A percentile compares a stretch with the other conserved stretches of the same genome.
phyloP scores from a whole-genome alignment of 176 grass and related monocot species.

The Ensete glaucum region DNA sequence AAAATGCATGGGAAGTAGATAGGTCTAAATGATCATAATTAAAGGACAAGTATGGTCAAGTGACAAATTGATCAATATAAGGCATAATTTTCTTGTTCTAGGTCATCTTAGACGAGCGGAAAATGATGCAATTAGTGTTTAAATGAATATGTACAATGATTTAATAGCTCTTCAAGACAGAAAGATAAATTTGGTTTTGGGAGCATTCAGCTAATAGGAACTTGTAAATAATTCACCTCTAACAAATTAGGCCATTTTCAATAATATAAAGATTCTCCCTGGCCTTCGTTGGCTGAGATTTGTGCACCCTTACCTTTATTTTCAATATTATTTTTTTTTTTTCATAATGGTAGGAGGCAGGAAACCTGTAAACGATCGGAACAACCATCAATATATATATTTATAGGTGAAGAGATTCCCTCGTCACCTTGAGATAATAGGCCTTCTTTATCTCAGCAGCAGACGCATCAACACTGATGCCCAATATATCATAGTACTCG shows the following conservation, averaged over 20 bases:
- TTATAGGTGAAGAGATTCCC: background rate
- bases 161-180: background rate
- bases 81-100: background rate
- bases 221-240: background rate
- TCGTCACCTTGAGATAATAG: constrained; percentile 80
- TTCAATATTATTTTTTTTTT: background rate
- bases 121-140: background rate
- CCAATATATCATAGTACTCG: constrained; percentile 69
- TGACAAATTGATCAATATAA: background rate
- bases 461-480: constrained; percentile 61
- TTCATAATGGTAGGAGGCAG: background rate
- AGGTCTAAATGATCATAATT: too few species aligned
- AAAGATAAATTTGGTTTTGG: background rate
- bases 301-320: too few species aligned
- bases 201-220: background rate
- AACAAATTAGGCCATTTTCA: too few species aligned
- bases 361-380: background rate
- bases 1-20: too few species aligned
- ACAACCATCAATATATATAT: background rate
- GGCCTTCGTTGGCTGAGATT: too few species aligned
- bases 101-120: background rate
- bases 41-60: background rate
- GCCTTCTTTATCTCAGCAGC: constrained; percentile 89
- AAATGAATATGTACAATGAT: background rate
- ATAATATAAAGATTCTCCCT: too few species aligned